Base-by-base conservation (phyloP, 2,329 filamentous ascomycete genomes). In the Leptoxyphium fumago region DNA sequence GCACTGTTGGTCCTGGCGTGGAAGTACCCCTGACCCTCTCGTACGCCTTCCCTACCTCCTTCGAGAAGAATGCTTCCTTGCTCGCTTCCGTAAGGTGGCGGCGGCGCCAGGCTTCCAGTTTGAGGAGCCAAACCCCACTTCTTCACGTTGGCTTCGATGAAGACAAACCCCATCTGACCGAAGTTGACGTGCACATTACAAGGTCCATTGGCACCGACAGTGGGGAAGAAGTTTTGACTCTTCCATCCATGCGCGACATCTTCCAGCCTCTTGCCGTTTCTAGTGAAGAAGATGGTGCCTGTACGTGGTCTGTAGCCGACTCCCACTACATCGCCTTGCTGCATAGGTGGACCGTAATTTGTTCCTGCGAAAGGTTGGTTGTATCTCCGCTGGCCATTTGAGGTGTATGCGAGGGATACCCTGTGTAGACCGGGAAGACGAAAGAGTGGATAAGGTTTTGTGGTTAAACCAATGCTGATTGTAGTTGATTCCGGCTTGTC, bases 121-220 rank as follows among this genome's bases (percentile, higher is more conserved):
- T 93, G 93, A 5, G 91, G 91, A 40, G 91, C 91, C 44, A 98
- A 70, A 2, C 91, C 91, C 91, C 91, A 98, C 71, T 96, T 98
- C 77, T 98, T 98, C 48, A 98, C 91, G 57, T 98, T 98, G 49
- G 89, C 91, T 65, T 98, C 91, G 55, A 98, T 96, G 59, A 96
- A 98, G 41, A 98, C 91, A 59, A 96, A 98, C 29, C 91, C 91
- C 58, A 91, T 85, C 62, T 98, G 91, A 7, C 91, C 91, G 61
- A 98, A 93, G 63, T 98, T 98, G 60, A 96, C 91, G 61, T 98
- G 89, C 1, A 98, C 77, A 29, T 81, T 81, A 56, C 85, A 88
- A 13, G 91, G 91, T 0, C 91, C 91, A 59, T 91, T 95, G 45
- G 91, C 88, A 38, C 91, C 91, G n/a, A 98, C 77, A 0, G 91